Evolutionary conservation across 108 stramenopile genomes (phyloP), one percentile per base, ranked within the genome.

Genomic region (Hondaea fermentalgiana): DNA sequence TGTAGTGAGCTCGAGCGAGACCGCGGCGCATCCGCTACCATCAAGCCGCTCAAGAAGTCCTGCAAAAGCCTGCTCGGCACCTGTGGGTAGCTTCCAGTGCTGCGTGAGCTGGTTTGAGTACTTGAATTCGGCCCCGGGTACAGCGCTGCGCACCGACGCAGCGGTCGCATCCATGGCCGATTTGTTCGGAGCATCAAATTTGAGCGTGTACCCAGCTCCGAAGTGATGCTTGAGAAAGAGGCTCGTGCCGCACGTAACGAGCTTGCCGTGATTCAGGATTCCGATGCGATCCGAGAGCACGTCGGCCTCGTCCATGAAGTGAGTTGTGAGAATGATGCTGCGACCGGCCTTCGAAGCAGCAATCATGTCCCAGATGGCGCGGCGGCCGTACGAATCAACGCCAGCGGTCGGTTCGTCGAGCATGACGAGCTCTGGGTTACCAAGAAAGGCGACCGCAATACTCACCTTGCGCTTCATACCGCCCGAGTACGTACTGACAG

Each of bases 181-280:
- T 2, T 47, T 6, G 49, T 83, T 35, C 45, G 76, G 10, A 6
- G 76, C 51, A 23, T 42, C 35, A 17, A 25, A 83, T 35, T 47
- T 87, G 3, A 89, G 8, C 59, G 57, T 43, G 87, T 87, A 89
- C 5, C 89, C 89, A 58, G 89, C 57, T 5, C 87, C 87, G 45
- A 60, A 88, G 6, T 87, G 42, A 5, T 35, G 42, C 76, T 89
- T 89, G 12, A 99, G 92, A 90, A 98, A 99, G 47, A 98, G 91
- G 60, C 96, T 90, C 59, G 93, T 94, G 35, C 99, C 99, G 6
- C 90, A 72, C 87, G 97, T 97, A 55, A 95, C 88, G 3, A 99
- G 94, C 19, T 90, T 93, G 4, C 99, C 99, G 87, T 97, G 94
- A 0, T 96, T 91, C 96, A 99, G 97, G 89, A 99, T 98, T n/a